Base-by-base conservation (phyloP, 2,329 filamentous ascomycete species). In the Elsinoe fawcettii region DNA sequence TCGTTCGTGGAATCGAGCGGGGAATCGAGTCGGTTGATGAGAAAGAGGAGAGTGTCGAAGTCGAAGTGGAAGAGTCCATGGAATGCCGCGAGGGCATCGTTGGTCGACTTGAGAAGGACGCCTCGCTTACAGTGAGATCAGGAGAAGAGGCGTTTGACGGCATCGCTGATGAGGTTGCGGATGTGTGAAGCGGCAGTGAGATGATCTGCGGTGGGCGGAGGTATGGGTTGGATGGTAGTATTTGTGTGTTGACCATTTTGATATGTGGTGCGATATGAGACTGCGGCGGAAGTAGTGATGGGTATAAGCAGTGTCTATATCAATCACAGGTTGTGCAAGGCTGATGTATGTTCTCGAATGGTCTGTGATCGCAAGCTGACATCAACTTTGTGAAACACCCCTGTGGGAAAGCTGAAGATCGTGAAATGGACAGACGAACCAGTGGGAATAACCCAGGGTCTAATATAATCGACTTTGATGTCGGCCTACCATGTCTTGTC, bases 171-270 rank as follows among this genome's bases (percentile, higher is more conserved):
- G 22, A 23, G 20, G 49, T 36, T 23, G 54, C 5, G 4, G 54
- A 47, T 5, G 41, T 46, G 16, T 22, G 27, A 9, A 56, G 39
- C 16, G 54, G 54, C 9, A 56, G 54, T 6, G 54, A 47, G 54
- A 56, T 56, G 37, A 56, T 56, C 18, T 56, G 54, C 14, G 54
- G 54, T 37, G 54, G 54, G 3, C 32, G 54, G 23, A 56, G 54
- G 27, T 20, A 16, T 16, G 54, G 12, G 54, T 22, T 18, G 5
- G 54, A n/a, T 16, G 43, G 39, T 20, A 34, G 2, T 20, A 43
- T 32, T 12, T 41, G 22, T 25, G 39, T 49, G 43, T 56, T 56
- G 54, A 47, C 37, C 54, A 56, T 56, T 56, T 41, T 56, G 41
- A 16, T 2, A 14, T 41, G 37, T 30, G 8, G 3, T 18, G 22